Conservation (phyloP, 352 stramenopile species). For the Globisporangium polare region DNA sequence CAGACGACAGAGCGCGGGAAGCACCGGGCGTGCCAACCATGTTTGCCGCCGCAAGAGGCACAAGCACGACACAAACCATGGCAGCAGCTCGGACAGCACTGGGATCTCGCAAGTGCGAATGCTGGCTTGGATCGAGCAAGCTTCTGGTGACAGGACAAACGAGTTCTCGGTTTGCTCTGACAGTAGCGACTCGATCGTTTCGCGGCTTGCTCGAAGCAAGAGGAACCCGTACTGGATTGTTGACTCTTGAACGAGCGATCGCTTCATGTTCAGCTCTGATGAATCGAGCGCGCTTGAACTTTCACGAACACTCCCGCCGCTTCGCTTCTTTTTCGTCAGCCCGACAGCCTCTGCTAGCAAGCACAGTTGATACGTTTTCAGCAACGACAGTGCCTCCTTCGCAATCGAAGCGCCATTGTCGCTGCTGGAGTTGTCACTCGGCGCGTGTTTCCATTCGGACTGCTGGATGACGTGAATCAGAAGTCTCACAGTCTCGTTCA, state of each 20-base stretch:
- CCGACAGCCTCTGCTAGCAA: slow-evolving; percentile 71
- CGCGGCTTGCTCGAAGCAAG: slow-evolving; percentile 54
- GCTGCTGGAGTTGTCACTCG: background rate
- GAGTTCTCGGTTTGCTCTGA: slow-evolving; percentile 47
- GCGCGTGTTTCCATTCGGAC: slow-evolving; percentile 2
- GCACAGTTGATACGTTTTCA: slow-evolving; percentile 78
- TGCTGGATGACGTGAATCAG: slow-evolving; percentile 33
- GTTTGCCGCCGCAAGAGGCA: slow-evolving; percentile 78
- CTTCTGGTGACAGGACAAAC: slow-evolving; percentile 27
- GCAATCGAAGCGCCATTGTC: slow-evolving; percentile 19
- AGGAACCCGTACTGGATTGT: slow-evolving; percentile 63
- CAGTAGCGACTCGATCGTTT: slow-evolving; percentile 43
- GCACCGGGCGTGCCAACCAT: slow-evolving; percentile 67
- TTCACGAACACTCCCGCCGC: slow-evolving; percentile 6
- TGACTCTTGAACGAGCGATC: slow-evolving; percentile 64
- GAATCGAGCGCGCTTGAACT: background rate
- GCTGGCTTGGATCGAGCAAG: slow-evolving; percentile 26
- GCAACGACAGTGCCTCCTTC: slow-evolving; percentile 35
- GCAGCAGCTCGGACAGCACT: slow-evolving; percentile 59
- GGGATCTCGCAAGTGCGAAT: slow-evolving; percentile 40
- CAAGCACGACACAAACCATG: slow-evolving; percentile 76
- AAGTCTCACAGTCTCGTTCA: slow-evolving; percentile 37
- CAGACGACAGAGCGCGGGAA: slow-evolving; percentile 62
- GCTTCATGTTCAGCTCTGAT: slow-evolving; percentile 15
- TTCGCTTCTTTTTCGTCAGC: slow-evolving; percentile 40